Conservation (phyloP, 768 basidiomycete genomes). For the Russula dissimulans region DNA sequence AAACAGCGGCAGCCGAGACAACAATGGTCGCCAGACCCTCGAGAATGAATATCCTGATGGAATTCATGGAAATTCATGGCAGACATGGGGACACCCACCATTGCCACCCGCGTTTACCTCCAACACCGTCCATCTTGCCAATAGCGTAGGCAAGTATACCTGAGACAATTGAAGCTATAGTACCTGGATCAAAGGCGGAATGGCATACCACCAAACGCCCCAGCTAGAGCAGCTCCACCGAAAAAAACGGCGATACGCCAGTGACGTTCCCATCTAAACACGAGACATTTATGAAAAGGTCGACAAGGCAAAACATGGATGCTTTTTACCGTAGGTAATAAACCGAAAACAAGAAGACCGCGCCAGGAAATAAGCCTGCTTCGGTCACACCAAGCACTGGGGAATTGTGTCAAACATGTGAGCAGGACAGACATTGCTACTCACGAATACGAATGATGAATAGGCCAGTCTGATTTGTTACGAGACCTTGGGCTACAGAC, state of each 20-base stretch:
- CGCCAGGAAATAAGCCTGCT: constrained; percentile 35
- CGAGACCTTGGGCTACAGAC: constrained; percentile 45
- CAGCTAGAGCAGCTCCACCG: constrained; percentile 50
- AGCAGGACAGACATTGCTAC: constrained; percentile 18
- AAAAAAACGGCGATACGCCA: constrained; percentile 57
- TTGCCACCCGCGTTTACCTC: constrained; percentile 52
- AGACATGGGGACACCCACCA: constrained; percentile 30
- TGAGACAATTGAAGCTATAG: constrained; percentile 14
- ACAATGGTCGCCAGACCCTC: constrained; percentile 45
- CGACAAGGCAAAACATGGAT: neutral
- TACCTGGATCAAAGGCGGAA: neutral
- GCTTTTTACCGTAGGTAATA: constrained; percentile 39
- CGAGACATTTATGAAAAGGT: neutral
- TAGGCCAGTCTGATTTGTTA: constrained; percentile 43
- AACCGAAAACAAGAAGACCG: constrained; percentile 48
- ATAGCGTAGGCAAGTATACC: constrained; percentile 52
- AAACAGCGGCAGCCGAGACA: constrained; percentile 41
- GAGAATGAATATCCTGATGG: constrained; percentile 46
- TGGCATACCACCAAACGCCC: constrained; percentile 50
- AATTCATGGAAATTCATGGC: neutral
- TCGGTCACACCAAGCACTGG: constrained; percentile 48
- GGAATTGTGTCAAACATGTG: neutral
- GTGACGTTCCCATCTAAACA: constrained; percentile 42
- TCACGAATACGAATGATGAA: constrained; percentile 46
- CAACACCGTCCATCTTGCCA: constrained; percentile 51